Evolutionary conservation across 345 rosid species (phyloP).

Genomic region (Linum lewisii): DNA sequence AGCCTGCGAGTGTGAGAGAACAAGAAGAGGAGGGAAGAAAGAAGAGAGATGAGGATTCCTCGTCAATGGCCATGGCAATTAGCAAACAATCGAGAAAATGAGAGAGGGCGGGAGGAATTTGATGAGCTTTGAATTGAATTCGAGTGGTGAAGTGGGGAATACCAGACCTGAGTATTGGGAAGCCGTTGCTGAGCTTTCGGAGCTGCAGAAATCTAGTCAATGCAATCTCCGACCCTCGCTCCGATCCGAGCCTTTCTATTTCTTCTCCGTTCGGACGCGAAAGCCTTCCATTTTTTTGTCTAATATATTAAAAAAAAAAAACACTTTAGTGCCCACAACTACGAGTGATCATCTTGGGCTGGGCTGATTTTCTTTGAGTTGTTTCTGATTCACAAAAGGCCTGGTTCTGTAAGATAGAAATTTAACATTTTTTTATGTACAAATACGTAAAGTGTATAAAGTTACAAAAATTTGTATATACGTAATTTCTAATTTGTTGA

Average conservation of each 20-base stretch:
- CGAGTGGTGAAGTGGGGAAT: conserved; percentile 8
- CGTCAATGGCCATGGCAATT: background rate
- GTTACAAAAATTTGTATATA: too few species aligned
- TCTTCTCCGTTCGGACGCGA: too few species aligned
- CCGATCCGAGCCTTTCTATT: conserved; percentile 25
- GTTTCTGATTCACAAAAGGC: too few species aligned
- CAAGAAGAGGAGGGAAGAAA: conserved; percentile 2
- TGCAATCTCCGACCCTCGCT: conserved; percentile 40
- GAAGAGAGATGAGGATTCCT: background rate
- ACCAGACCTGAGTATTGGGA: conserved; percentile 33
- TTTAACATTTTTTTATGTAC: too few species aligned
- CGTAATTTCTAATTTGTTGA: too few species aligned
- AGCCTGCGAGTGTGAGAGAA: background rate
- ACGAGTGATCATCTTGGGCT: too few species aligned
- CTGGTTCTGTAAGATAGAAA: too few species aligned
- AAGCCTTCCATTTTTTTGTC: too few species aligned
- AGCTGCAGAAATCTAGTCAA: background rate
- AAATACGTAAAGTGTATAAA: too few species aligned
- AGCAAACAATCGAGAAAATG: background rate
- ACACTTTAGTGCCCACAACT: too few species aligned
- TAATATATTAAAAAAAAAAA: too few species aligned
- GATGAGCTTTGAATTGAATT: conserved; percentile 25
- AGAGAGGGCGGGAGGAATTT: conserved; percentile 1
- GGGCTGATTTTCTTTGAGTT: too few species aligned
- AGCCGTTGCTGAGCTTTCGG: conserved; percentile 38